Evolutionary conservation across 129 eudicot genomes (phyloP).

Genomic region (Mikania micrantha): DNA sequence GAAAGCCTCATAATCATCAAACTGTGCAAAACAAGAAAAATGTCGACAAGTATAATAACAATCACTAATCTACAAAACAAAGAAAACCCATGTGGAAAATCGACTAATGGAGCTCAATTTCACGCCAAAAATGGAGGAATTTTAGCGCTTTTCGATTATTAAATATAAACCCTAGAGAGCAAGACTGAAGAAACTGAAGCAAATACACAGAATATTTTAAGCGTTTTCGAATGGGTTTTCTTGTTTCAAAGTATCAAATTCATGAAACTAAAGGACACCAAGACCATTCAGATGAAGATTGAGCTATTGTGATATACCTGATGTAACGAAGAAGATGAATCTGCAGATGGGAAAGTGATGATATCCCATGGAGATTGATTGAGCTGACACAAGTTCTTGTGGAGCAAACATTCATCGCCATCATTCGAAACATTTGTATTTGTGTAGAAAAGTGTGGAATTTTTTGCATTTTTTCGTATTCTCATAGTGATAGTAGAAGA

Average conservation of each 20-base stretch:
- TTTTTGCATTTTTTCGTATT: conserved; percentile 35
- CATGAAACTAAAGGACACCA: conserved; percentile 1
- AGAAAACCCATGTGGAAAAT: conserved; percentile 25
- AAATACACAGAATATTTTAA: conserved; percentile 10
- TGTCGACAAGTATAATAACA: neutral
- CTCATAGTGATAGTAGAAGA: conserved; percentile 34
- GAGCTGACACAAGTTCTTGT: conserved; percentile 46
- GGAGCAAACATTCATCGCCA: conserved; percentile 11
- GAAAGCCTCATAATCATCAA: conserved; percentile 27
- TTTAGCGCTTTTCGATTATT: conserved; percentile 13
- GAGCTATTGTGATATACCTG: conserved; percentile 25
- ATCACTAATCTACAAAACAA: neutral
- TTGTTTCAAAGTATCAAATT: neutral
- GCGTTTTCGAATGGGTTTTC: conserved; percentile 23
- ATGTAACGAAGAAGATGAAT: conserved; percentile 29
- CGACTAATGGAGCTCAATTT: conserved; percentile 22
- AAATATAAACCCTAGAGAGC: conserved; percentile 32
- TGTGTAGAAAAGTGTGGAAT: conserved; percentile 7
- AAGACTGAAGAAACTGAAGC: conserved; percentile 11
- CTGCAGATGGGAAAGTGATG: conserved; percentile 32
- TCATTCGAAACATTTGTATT: conserved; percentile 1
- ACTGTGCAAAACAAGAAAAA: conserved; percentile 11
- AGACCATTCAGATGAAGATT: neutral
- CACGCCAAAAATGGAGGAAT: conserved; percentile 25
- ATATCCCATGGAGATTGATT: conserved; percentile 80